Evolutionary conservation across 768 basidiomycete species (phyloP).

Genomic region (Pisolithus microcarpus): DNA sequence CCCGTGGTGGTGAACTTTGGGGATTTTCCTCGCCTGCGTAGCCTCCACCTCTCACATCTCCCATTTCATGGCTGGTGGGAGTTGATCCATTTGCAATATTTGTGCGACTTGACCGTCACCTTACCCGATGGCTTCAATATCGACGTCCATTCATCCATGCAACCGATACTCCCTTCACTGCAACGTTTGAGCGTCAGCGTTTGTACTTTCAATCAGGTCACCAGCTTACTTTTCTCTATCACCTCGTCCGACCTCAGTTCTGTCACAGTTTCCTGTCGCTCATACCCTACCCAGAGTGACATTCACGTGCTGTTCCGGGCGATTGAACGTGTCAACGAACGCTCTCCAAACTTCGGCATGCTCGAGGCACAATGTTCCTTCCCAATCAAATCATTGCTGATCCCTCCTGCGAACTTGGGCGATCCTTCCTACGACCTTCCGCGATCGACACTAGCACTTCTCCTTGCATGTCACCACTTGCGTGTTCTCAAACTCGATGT

Average conservation of each 20-base stretch:
- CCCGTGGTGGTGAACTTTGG: conserved; percentile 8
- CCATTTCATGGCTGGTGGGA: conserved; percentile 16
- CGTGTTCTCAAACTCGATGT: conserved; percentile 17
- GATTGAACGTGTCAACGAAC: conserved; percentile 2
- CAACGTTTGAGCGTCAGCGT: conserved; percentile 18
- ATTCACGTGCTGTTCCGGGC: conserved; percentile 20
- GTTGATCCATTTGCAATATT: conserved; percentile 14
- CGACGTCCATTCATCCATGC: background rate
- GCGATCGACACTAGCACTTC: conserved; percentile 19
- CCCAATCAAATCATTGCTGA: background rate
- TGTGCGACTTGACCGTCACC: conserved; percentile 17
- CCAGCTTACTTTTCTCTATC: conserved; percentile 17
- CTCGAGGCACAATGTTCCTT: conserved; percentile 7
- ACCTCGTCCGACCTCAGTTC: conserved; percentile 16
- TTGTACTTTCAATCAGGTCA: conserved; percentile 21
- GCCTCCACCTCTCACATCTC: conserved; percentile 17
- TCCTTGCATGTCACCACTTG: conserved; percentile 16
- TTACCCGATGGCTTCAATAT: conserved; percentile 15
- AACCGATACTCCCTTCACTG: conserved; percentile 15
- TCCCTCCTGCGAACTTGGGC: background rate
- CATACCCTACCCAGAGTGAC: conserved; percentile 16
- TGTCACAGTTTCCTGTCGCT: conserved; percentile 21
- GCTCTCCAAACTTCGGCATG: conserved; percentile 1
- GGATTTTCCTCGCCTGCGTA: conserved; percentile 15
- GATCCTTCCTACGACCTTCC: conserved; percentile 14